These are phyloP conservation scores for Pythium rishiriense DNA, from an alignment of 352 stramenopile genomes.

Conservation along the genomic window DNA sequence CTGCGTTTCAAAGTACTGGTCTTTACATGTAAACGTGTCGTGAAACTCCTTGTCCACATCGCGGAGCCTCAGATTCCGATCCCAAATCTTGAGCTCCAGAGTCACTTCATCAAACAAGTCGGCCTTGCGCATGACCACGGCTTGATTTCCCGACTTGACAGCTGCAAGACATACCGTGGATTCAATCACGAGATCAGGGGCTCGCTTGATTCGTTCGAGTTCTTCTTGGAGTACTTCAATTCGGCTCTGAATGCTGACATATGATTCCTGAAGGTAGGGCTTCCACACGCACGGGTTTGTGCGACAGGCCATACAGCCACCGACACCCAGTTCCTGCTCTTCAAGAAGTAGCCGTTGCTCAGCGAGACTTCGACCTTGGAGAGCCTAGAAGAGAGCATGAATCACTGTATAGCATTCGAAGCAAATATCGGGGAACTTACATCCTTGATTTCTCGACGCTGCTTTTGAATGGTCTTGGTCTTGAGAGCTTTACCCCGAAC, in stretches of 20 bases:
- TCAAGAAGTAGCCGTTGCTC: slow-evolving; percentile 61
- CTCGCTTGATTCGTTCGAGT: slow-evolving; percentile 71
- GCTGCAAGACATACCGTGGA: slow-evolving; percentile 63
- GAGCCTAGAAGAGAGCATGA: slow-evolving; percentile 17
- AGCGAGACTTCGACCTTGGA: slow-evolving; percentile 62
- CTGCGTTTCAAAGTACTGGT: slow-evolving; percentile 86
- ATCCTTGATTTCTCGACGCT: slow-evolving; percentile 78
- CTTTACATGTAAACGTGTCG: slow-evolving; percentile 75
- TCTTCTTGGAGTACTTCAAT: slow-evolving; percentile 66
- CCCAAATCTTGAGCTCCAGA: slow-evolving; percentile 63
- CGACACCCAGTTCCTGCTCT: slow-evolving; percentile 67
- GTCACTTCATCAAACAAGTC: slow-evolving; percentile 81
- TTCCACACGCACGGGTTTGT: slow-evolving; percentile 69
- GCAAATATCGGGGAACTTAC: slow-evolving; percentile 2
- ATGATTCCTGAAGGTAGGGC: slow-evolving; percentile 58
- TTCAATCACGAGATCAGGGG: slow-evolving; percentile 42
- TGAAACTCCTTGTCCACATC: slow-evolving; percentile 94
- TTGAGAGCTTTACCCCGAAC: slow-evolving; percentile 54
- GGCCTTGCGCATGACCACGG: slow-evolving; percentile 55
- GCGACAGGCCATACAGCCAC: slow-evolving; percentile 82
- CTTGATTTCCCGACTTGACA: slow-evolving; percentile 50
- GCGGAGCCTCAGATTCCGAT: slow-evolving; percentile 66
- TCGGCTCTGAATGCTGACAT: slow-evolving; percentile 50
- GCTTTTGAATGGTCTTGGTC: slow-evolving; percentile 64
- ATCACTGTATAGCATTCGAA: neutral